Evolutionary conservation across 2,329 filamentous ascomycete genomes (phyloP), one percentile per base, ranked within the genome.

Genomic region (Drechslerella dactyloides): DNA sequence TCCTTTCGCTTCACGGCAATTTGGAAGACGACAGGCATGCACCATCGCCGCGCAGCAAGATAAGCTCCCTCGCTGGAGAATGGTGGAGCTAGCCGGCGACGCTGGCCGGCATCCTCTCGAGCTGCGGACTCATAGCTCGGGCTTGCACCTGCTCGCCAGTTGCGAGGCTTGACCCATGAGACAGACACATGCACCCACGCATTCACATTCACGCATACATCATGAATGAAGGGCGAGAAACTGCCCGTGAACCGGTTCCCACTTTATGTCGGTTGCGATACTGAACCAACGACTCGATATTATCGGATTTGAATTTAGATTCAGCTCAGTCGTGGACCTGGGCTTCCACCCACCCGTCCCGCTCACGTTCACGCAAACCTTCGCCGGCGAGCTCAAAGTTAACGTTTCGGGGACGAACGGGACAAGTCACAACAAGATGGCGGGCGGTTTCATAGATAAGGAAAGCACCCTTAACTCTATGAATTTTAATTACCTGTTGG

Each of bases 371-470:
- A n/a, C n/a, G n/a, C 40, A 23, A n/a, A 51, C 37, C 23, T 11
- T 44, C 7, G 3, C 35, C 37, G 24, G 24, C 33, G 53, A 23
- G 17, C 44, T 64, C 53, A 42, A 40, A 21, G 57, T 33, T 19
- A 60, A 56, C 42, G 52, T 63, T 69, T 56, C 40, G 44, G 46
- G 37, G 50, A 23, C 21, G 7, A 19, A 60, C 15, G 15, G 46
- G 35, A 42, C 10, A 59, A 42, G n/a, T n/a, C n/a, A n/a, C n/a
- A n/a, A n/a, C n/a, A n/a, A n/a, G n/a, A n/a, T n/a, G n/a, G n/a
- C 19, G 17, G 33, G 13, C n/a, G 19, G 56, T 46, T 61, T 62
- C 57, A 62, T 13, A 69, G 65, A 69, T 69, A 69, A 69, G 65
- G 46, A 13, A n/a, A n/a, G n/a, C n/a, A 8, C 37, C 37, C 11